phyloP scores from a whole-genome alignment of 2,329 filamentous ascomycete genomes.

The Trichophyton benhamiae region DNA sequence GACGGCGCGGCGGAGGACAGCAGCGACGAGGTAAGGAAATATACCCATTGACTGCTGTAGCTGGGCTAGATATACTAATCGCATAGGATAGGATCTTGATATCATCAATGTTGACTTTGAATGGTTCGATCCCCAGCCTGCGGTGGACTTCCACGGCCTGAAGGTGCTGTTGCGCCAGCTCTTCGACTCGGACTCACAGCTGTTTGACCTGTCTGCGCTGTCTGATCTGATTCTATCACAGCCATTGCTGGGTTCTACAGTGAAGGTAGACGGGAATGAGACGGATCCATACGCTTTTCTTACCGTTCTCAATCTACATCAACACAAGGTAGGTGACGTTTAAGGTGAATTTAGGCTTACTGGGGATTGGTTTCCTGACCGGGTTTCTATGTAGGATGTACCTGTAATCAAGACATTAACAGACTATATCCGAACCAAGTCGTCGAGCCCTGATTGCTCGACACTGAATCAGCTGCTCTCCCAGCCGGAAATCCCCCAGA shows the following conservation, averaged over 20 bases:
- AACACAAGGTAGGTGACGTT: conserved; percentile 47
- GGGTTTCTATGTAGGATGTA: conserved; percentile 43
- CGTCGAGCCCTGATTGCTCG: conserved; percentile 44
- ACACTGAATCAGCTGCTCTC: conserved; percentile 47
- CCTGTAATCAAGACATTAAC: conserved; percentile 58
- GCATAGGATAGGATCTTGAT: conserved; percentile 58
- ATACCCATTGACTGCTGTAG: neutral
- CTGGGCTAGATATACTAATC: neutral
- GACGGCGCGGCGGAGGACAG: conserved; percentile 30
- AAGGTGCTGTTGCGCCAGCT: conserved; percentile 84
- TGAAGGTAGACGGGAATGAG: conserved; percentile 93
- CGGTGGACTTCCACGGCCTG: conserved; percentile 87
- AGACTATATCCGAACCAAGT: conserved; percentile 53
- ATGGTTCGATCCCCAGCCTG: conserved; percentile 89
- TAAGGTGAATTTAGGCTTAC: neutral
- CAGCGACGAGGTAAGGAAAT: conserved; percentile 28
- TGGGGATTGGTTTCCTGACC: neutral
- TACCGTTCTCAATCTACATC: conserved; percentile 69
- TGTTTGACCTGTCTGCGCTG: conserved; percentile 79
- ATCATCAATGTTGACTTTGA: conserved; percentile 95
- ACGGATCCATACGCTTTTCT: conserved; percentile 87
- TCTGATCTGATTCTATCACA: conserved; percentile 80
- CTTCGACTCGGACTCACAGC: conserved; percentile 71
- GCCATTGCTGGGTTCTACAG: conserved; percentile 77
- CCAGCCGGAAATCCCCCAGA: conserved; percentile 42